phyloP scores from a whole-genome alignment of 2,329 filamentous ascomycete species.

The Aspergillus sp. region DNA sequence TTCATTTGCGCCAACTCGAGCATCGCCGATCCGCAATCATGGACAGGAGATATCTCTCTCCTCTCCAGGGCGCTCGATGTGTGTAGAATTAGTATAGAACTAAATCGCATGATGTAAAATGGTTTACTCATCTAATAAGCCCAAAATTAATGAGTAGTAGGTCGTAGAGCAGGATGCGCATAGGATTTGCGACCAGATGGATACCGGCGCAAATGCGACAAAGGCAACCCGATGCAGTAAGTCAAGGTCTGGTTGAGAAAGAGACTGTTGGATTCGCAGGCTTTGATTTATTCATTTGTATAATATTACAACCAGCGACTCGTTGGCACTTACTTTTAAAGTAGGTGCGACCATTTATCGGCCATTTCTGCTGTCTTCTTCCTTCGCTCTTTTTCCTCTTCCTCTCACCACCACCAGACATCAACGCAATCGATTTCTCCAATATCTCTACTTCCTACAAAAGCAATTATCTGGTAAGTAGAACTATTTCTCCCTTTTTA shows the following conservation, averaged over 20 bases:
- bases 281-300: not conserved
- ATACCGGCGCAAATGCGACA: constrained; percentile 4
- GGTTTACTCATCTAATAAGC: no score
- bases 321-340: no score
- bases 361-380: constrained; percentile 10
- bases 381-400: constrained; percentile 7
- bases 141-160: no score
- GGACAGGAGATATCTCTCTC: no score
- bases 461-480: no score
- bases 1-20: constrained; percentile 10
- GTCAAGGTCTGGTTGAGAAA: not conserved
- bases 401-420: constrained; percentile 7
- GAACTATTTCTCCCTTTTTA: constrained; percentile 1
- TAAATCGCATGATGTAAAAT: no score
- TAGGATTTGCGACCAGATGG: constrained; percentile 1
- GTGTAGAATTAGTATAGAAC: no score
- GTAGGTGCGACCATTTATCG: constrained; percentile 8
- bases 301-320: not conserved
- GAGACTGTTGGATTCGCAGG: not conserved
- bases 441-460: constrained; percentile 2
- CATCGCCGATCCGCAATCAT: not conserved
- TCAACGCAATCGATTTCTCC: not conserved
- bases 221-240: not conserved
- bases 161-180: constrained; percentile 1
- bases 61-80: no score